phyloP scores from a whole-genome alignment of 2,329 filamentous ascomycete species.

The Talaromyces piceae region DNA sequence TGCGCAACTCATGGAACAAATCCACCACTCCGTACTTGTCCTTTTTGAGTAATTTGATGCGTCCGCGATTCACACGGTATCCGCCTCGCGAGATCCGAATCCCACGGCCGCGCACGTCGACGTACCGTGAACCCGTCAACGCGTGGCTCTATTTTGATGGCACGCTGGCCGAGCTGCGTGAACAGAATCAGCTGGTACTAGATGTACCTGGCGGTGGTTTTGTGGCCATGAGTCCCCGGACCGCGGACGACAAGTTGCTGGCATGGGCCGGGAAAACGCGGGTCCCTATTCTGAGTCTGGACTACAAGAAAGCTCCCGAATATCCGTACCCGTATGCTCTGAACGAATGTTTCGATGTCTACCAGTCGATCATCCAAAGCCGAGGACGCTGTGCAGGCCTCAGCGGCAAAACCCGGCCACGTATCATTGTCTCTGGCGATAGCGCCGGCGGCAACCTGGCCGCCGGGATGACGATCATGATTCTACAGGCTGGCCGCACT shows the following conservation, averaged over 20 bases:
- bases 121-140: conserved; percentile 73
- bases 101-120: conserved; percentile 67
- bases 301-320: conserved; percentile 84
- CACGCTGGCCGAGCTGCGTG: conserved; percentile 65
- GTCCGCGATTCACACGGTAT: conserved; percentile 73
- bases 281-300: conserved; percentile 79
- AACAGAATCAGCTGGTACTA: conserved; percentile 70
- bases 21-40: conserved; percentile 77
- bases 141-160: conserved; percentile 96
- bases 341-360: conserved; percentile 83
- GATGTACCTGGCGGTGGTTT: conserved; percentile 94
- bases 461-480: conserved; percentile 76
- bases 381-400: conserved; percentile 70
- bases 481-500: conserved; percentile 64
- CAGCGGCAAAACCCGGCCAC: conserved; percentile 57
- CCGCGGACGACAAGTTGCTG: conserved; percentile 87
- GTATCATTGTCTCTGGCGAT: conserved; percentile 67
- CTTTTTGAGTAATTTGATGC: conserved; percentile 62
- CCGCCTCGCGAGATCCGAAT: conserved; percentile 78
- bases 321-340: conserved; percentile 77
- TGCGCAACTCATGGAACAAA: conserved; percentile 94
- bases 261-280: conserved; percentile 86
- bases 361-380: conserved; percentile 64
- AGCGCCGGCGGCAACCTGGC: conserved; percentile 78
- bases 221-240: conserved; percentile 92